Evolutionary conservation across 768 basidiomycete genomes (phyloP), one percentile per base, ranked within the genome.

Genomic region (Suillus plorans): DNA sequence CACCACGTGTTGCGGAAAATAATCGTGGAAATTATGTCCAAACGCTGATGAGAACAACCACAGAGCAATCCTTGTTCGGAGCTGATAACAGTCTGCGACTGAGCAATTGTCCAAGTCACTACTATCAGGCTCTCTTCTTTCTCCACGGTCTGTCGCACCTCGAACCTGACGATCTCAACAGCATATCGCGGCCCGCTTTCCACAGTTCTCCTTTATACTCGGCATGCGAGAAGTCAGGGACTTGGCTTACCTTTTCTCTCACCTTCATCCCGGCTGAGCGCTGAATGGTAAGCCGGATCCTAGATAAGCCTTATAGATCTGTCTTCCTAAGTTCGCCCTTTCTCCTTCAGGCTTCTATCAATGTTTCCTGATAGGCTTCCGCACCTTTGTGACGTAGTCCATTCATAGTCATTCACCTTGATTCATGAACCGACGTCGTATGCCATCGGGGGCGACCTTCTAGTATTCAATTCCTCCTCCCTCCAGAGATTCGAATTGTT

Each of bases 21-120:
- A 63, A 66, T 64, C 67, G 71, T 71, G 70, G 72, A 69, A 72
- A 59, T 44, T 59, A 59, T 59, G 72, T 53, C 37, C 5, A 42
- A 16, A 42, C 36, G 36, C 36, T 37, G 61, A 56, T 25, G 50
- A 37, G n/a, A 47, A 37, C 42, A 31, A 31, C 45, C 9, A 28
- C 49, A 37, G 61, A 10, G 34, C 28, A 28, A 22, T 36, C 37
- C 36, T 28, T 59, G 62, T 18, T 55, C 7, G 20, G 34, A n/a
- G 53, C 34, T 55, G 36, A 55, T 36, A n/a, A 36, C 28, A 18
- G 22, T 6, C 37, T 58, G 5, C 10, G 37, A 58, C 37, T 57
- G 8, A 39, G 39, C 25, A 5, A 42, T 31, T 42, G 18, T 42
- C 5, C 5, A 20, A 58, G 18, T 59, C 39, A 59, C 18, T 28